These are phyloP conservation scores for Calocera viscosa DNA, from an alignment of 768 basidiomycete genomes.

Conservation along the genomic window DNA sequence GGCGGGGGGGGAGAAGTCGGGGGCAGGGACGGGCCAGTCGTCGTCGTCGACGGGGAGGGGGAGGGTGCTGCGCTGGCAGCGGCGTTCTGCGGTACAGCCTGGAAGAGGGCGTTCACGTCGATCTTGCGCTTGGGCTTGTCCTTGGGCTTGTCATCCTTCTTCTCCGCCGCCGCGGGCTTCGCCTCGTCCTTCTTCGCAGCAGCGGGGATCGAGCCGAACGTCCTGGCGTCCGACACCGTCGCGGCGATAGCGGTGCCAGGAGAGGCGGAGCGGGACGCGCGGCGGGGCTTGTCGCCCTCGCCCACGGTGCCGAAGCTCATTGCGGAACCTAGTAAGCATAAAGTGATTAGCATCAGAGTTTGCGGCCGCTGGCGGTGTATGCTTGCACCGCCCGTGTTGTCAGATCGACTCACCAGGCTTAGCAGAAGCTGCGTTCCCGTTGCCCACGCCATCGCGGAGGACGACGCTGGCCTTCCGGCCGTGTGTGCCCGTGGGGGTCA, in stretches of 20 bases:
- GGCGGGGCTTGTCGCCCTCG: slow-evolving; percentile 47
- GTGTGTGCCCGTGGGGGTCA: background rate
- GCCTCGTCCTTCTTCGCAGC: slow-evolving; percentile 14
- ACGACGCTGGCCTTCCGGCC: background rate
- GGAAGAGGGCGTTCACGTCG: slow-evolving; percentile 35
- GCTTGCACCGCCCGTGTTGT: slow-evolving; percentile 13
- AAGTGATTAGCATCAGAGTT: slow-evolving; percentile 7
- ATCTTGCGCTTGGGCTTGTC: slow-evolving; percentile 27
- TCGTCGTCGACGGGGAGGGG: slow-evolving; percentile 28
- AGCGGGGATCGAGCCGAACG: slow-evolving; percentile 68
- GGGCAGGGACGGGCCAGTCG: slow-evolving; percentile 48
- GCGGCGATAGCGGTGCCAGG: slow-evolving; percentile 41
- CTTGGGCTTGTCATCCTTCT: background rate
- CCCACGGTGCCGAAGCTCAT: slow-evolving; percentile 89
- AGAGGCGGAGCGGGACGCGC: slow-evolving; percentile 75
- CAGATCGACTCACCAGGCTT: slow-evolving; percentile 44
- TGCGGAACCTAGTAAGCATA: slow-evolving; percentile 38
- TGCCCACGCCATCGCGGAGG: background rate
- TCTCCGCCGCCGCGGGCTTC: background rate
- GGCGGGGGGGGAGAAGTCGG: slow-evolving; percentile 42
- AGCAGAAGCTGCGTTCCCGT: slow-evolving; percentile 32
- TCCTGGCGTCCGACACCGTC: slow-evolving; percentile 62
- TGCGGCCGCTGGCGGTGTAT: no score
- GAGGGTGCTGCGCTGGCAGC: slow-evolving; percentile 23
- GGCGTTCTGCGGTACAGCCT: slow-evolving; percentile 14